Percentiles rank a stretch among this genome's conserved stretches.
Conservation (phyloP, 768 basidiomycete species). For the Exsudoporus frostii region DNA sequence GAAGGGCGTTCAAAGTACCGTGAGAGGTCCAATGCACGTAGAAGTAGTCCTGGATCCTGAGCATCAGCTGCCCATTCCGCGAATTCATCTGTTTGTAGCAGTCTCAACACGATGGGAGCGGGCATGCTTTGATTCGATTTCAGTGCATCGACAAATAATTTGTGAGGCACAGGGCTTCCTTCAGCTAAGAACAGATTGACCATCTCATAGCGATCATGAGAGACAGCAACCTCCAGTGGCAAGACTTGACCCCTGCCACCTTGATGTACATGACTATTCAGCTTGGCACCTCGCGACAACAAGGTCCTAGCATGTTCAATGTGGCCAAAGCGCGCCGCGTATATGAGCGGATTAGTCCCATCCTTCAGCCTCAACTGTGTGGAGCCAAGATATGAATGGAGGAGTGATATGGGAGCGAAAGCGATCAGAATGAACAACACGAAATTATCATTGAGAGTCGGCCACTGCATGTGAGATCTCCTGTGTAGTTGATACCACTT, state of each 20-base stretch:
- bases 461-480: not conserved
- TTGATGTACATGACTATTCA: too few species aligned
- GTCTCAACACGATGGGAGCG: too few species aligned
- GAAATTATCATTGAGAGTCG: not conserved
- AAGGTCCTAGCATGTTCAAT: not conserved
- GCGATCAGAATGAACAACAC: not conserved
- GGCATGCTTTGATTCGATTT: too few species aligned
- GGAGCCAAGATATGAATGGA: not conserved
- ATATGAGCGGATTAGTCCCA: not conserved
- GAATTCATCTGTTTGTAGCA: not conserved
- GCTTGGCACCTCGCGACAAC: not conserved
- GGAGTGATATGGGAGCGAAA: not conserved
- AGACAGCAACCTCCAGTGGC: not conserved
- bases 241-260: not conserved
- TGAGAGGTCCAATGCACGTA: not conserved
- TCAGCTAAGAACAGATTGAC: not conserved
- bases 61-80: not conserved
- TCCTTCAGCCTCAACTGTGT: not conserved
- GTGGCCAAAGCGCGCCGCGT: not conserved
- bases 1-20: not conserved
- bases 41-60: not conserved
- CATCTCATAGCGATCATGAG: accelerated
- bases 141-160: too few species aligned
- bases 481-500: not conserved
- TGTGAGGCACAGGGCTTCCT: not conserved